A percentile compares a stretch with the other conserved stretches of the same genome.
Conservation (phyloP, 2,329 filamentous ascomycete species). For the Coniochaeta sp. region DNA sequence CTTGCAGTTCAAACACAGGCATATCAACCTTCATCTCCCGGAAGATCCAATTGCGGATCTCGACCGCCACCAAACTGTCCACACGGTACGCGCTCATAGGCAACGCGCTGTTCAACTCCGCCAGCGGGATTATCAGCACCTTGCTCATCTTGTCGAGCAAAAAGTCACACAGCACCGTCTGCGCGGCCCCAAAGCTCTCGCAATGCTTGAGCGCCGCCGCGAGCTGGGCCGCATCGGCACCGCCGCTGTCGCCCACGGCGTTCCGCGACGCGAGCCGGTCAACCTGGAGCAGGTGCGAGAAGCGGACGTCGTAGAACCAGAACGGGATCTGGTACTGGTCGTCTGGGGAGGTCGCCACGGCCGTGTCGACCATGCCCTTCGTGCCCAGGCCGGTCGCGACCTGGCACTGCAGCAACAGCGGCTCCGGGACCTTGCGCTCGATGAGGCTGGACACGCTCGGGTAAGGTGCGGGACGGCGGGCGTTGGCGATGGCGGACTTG, state of each 20-base stretch:
- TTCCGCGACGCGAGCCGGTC: no score
- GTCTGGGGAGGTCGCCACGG: conserved; percentile 4
- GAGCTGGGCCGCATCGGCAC: no score
- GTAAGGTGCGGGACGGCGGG: conserved; percentile 2
- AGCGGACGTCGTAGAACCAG: no score
- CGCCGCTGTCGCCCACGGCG: no score
- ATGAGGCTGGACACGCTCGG: not conserved
- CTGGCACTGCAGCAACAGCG: not conserved
- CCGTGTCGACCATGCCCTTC: no score
- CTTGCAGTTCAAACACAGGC: no score
- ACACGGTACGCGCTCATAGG: conserved; percentile 25
- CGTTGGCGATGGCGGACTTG: conserved; percentile 9
- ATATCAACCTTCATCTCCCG: no score
- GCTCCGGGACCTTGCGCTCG: not conserved
- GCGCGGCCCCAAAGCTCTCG: no score
- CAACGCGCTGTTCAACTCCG: conserved; percentile 19
- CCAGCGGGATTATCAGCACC: conserved; percentile 25
- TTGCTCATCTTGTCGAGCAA: conserved; percentile 17
- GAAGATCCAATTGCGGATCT: conserved; percentile 35
- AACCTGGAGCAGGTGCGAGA: no score
- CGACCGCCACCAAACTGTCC: conserved; percentile 35
- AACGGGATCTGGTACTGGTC: not conserved
- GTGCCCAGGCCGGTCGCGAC: not conserved
- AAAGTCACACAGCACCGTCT: conserved; percentile 7
- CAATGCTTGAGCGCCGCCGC: no score